Evolutionary conservation across 495 filamentous ascomycete species (phyloP).

Genomic region (Penicillium cataractarum): DNA sequence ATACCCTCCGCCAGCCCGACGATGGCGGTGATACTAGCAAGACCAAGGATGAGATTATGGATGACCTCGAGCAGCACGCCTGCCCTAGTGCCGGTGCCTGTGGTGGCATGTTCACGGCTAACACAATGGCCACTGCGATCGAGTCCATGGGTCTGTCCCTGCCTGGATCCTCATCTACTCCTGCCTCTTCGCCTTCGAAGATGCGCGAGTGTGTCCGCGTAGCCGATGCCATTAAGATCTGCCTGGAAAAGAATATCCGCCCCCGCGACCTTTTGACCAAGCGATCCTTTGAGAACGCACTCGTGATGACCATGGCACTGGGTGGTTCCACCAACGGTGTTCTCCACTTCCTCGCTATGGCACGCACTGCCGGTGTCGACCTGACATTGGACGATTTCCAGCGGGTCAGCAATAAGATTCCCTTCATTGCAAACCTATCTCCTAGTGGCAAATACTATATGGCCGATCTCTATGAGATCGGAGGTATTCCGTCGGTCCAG

Average conservation of each 20-base stretch:
- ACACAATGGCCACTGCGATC: slow-evolving; percentile 96
- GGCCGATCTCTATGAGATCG: slow-evolving; percentile 94
- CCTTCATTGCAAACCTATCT: slow-evolving; percentile 90
- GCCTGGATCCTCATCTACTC: slow-evolving; percentile 88
- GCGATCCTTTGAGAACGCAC: slow-evolving; percentile 87
- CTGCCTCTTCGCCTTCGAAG: slow-evolving; percentile 86
- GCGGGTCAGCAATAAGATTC: slow-evolving; percentile 84
- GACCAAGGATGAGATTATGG: slow-evolving; percentile 77
- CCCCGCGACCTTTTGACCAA: slow-evolving; percentile 85
- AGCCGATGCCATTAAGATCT: slow-evolving; percentile 81
- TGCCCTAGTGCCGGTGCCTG: slow-evolving; percentile 95
- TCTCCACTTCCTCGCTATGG: slow-evolving; percentile 94
- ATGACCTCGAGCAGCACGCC: slow-evolving; percentile 81
- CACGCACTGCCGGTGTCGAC: slow-evolving; percentile 80
- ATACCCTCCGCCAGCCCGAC: slow-evolving; percentile 61
- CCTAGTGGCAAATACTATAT: slow-evolving; percentile 88
- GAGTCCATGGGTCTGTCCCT: slow-evolving; percentile 93
- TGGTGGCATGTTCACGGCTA: slow-evolving; percentile 96
- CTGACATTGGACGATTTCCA: slow-evolving; percentile 88
- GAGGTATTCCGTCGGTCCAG: slow-evolving; percentile 87
- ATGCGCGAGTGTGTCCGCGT: slow-evolving; percentile 88
- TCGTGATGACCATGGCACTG: slow-evolving; percentile 90
- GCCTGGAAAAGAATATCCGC: slow-evolving; percentile 85
- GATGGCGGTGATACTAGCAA: slow-evolving; percentile 59
- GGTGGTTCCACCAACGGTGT: slow-evolving; percentile 93